Percentiles rank a stretch among this genome's conserved stretches.
phyloP scores from a whole-genome alignment of 202 grass and related monocot species.

The Hordeum pubiflorum region DNA sequence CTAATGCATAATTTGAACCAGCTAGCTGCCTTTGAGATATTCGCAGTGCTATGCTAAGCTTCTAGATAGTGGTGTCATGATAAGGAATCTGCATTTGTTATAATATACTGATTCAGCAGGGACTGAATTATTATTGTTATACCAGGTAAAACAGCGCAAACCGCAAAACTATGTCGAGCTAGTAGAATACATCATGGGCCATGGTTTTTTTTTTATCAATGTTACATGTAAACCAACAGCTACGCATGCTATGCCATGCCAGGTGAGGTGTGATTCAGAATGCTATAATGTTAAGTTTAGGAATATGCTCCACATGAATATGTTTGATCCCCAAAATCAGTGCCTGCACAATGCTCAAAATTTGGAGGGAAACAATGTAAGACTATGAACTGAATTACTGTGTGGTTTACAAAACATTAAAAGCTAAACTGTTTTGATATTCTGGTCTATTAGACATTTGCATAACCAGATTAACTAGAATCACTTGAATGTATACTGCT shows the following conservation, averaged over 20 bases:
- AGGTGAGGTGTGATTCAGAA: slow-evolving; percentile 9
- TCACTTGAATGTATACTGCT: background rate
- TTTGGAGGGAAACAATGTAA: background rate
- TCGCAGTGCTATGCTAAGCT: background rate
- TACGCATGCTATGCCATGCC: slow-evolving; percentile 7
- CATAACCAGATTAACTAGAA: background rate
- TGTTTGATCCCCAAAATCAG: slow-evolving; percentile 23
- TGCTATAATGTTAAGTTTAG: slow-evolving; percentile 9
- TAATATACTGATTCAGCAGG: slow-evolving; percentile 13
- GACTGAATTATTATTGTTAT: slow-evolving; percentile 17
- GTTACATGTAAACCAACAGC: slow-evolving; percentile 21
- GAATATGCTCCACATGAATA: slow-evolving; percentile 21
- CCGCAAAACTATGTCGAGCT: slow-evolving; percentile 19
- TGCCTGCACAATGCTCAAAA: slow-evolving; percentile 29
- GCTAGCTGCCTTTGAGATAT: background rate
- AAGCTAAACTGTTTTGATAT: background rate
- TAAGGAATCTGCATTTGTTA: slow-evolving; percentile 15
- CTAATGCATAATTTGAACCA: background rate
- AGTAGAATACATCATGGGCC: slow-evolving; percentile 28
- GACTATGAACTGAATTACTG: background rate
- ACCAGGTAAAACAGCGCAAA: slow-evolving; percentile 5
- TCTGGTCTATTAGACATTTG: slow-evolving; percentile 3
- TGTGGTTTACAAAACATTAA: slow-evolving; percentile 14
- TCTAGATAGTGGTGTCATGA: background rate
- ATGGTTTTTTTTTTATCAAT: background rate